Conservation (phyloP, 805 yeast species). For the Phaffomyces thermotolerans region DNA sequence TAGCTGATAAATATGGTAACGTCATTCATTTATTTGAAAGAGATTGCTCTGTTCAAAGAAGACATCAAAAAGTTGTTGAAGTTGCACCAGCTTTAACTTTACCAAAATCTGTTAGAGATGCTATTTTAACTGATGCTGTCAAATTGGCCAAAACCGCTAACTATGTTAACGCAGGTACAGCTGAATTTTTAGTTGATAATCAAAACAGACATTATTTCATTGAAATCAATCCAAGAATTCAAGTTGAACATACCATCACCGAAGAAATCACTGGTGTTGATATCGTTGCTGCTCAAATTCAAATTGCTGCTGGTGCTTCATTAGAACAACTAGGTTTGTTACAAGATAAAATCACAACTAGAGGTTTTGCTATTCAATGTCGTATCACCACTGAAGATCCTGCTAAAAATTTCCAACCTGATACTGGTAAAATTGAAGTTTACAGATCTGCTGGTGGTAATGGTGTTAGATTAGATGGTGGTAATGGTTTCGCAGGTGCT, state of each 20-base stretch:
- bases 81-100: slow-evolving; percentile 95
- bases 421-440: slow-evolving; percentile 96
- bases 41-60: slow-evolving; percentile 99
- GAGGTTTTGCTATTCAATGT: slow-evolving; percentile 98
- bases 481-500: slow-evolving; percentile 96
- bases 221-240: slow-evolving; percentile 97
- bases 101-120: slow-evolving; percentile 77
- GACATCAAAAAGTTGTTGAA: slow-evolving; percentile 98
- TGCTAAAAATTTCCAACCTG: slow-evolving; percentile 93
- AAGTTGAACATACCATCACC: slow-evolving; percentile 97
- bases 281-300: slow-evolving; percentile 96
- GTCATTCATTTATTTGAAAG: slow-evolving; percentile 94
- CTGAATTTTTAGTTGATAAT: slow-evolving; percentile 89
- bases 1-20: slow-evolving; percentile 91
- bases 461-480: slow-evolving; percentile 98
- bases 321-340: slow-evolving; percentile 84
- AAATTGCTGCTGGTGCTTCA: slow-evolving; percentile 97
- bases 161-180: slow-evolving; percentile 97
- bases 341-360: slow-evolving; percentile 90
- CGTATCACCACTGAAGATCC: slow-evolving; percentile 99
- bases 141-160: slow-evolving; percentile 81
- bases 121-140: slow-evolving; percentile 92
- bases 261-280: slow-evolving; percentile 99
- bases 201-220: slow-evolving; percentile 95
- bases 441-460: slow-evolving; percentile 99